Evolutionary conservation across 768 basidiomycete species (phyloP), one percentile per base, ranked within the genome.

Genomic region (Mycena chlorophos): DNA sequence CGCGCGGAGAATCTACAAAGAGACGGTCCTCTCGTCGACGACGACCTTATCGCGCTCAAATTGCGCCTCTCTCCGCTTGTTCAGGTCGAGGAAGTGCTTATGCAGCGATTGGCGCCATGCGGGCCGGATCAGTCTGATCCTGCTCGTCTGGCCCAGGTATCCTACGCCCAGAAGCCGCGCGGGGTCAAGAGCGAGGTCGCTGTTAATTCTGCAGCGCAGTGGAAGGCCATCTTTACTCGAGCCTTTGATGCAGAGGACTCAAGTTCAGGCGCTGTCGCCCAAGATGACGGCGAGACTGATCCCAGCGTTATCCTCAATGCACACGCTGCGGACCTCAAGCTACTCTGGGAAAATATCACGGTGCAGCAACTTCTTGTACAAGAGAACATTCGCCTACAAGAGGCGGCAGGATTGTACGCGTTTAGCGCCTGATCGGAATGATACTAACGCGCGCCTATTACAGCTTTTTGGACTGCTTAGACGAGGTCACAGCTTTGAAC

Each of bases 391-490:
- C 72, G 83, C 14, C 69, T 87, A 27, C 83, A 89, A 64, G 87
- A 90, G 60, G 75, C 83, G 67, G 82, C 85, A 38, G 87, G 86
- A 38, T 91, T 88, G 89, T 91, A 61, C 65, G 87, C n/a, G n/a
- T n/a, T n/a, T n/a, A n/a, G n/a, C n/a, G n/a, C n/a, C n/a, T n/a
- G n/a, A n/a, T n/a, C n/a, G n/a, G n/a, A n/a, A n/a, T n/a, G n/a
- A n/a, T n/a, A n/a, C n/a, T n/a, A n/a, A n/a, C n/a, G n/a, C n/a
- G n/a, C n/a, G n/a, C n/a, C n/a, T n/a, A n/a, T n/a, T n/a, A n/a
- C 14, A 91, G 89, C 70, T 91, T 87, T 72, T 70, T 90, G 49
- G 85, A 91, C 60, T 81, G 79, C 6, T 62, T 91, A 43, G 78
- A 81, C 38, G 76, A 87, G 52, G 79, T 91, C 22, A 84, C 86